Percentiles rank a stretch among this genome's conserved stretches.
Conservation (phyloP, 805 yeast species). For the Starmerella floris region DNA sequence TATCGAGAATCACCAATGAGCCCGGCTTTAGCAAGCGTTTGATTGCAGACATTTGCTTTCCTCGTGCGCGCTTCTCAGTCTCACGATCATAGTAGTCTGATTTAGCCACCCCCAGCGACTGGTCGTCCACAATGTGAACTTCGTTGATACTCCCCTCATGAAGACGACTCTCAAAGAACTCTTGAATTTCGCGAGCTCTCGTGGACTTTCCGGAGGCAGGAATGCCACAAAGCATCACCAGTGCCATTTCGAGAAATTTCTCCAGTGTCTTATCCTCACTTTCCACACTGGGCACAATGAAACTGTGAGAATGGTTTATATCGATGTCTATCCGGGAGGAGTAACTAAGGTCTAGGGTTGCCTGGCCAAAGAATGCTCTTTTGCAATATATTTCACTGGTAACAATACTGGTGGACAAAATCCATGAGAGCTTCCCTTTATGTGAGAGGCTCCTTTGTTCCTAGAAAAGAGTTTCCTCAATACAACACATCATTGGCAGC, state of each 20-base stretch:
- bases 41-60: slow-evolving; percentile 76
- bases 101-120: slow-evolving; percentile 57
- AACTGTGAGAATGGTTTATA: too few species aligned
- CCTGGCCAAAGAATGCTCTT: too few species aligned
- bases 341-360: too few species aligned
- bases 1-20: slow-evolving; percentile 70
- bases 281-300: too few species aligned
- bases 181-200: slow-evolving; percentile 46
- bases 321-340: too few species aligned
- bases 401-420: too few species aligned
- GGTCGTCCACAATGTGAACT: slow-evolving; percentile 65
- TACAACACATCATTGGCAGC: slow-evolving; percentile 59
- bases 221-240: slow-evolving; percentile 67
- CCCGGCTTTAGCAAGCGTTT: slow-evolving; percentile 60
- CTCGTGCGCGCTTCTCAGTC: slow-evolving; percentile 69
- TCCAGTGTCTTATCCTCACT: too few species aligned
- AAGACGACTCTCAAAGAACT: slow-evolving; percentile 37
- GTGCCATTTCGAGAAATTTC: slow-evolving; percentile 52
- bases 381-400: too few species aligned
- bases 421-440: too few species aligned
- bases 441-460: slow-evolving; percentile 40
- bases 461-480: slow-evolving; percentile 60
- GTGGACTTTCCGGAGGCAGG: slow-evolving; percentile 79
- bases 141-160: slow-evolving; percentile 31
- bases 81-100: slow-evolving; percentile 55